Percentiles rank a stretch among this genome's conserved stretches.
phyloP scores from a whole-genome alignment of 306 rosid species.

The Mimosa bimucronata region DNA sequence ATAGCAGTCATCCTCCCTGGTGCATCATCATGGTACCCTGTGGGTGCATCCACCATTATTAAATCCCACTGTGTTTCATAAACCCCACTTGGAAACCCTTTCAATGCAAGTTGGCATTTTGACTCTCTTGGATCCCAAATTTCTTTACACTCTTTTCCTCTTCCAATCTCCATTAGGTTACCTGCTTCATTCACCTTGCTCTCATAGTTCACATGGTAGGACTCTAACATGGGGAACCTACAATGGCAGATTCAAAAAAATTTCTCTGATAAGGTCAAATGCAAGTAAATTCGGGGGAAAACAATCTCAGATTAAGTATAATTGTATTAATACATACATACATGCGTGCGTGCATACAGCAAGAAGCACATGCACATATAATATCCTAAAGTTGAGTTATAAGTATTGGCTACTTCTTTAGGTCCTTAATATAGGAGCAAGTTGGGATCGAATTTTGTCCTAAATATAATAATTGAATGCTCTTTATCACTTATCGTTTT shows the following conservation, averaged over 20 bases:
- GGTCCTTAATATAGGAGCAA: too few relatives aligned
- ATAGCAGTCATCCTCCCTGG: slow-evolving; percentile 87
- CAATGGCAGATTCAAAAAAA: neutral
- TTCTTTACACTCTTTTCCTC: slow-evolving; percentile 59
- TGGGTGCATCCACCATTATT: slow-evolving; percentile 92
- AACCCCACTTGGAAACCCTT: slow-evolving; percentile 55
- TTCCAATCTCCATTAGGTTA: slow-evolving; percentile 57
- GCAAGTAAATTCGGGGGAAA: neutral
- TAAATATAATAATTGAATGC: too few relatives aligned
- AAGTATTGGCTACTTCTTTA: neutral
- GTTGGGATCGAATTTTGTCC: too few relatives aligned
- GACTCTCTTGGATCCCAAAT: slow-evolving; percentile 55
- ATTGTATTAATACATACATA: neutral
- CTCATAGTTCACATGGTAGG: slow-evolving; percentile 60
- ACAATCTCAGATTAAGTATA: neutral
- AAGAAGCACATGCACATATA: neutral
- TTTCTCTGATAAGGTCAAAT: neutral
- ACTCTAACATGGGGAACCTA: slow-evolving; percentile 56
- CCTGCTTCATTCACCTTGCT: slow-evolving; percentile 75
- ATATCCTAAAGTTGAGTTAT: neutral
- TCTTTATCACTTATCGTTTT: too few relatives aligned
- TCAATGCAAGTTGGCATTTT: slow-evolving; percentile 58
- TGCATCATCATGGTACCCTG: slow-evolving; percentile 66
- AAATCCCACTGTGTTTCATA: slow-evolving; percentile 72
- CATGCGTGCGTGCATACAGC: too few relatives aligned